Base-by-base conservation (phyloP, 257 asterid species). In the Voacanga thouarsii region DNA sequence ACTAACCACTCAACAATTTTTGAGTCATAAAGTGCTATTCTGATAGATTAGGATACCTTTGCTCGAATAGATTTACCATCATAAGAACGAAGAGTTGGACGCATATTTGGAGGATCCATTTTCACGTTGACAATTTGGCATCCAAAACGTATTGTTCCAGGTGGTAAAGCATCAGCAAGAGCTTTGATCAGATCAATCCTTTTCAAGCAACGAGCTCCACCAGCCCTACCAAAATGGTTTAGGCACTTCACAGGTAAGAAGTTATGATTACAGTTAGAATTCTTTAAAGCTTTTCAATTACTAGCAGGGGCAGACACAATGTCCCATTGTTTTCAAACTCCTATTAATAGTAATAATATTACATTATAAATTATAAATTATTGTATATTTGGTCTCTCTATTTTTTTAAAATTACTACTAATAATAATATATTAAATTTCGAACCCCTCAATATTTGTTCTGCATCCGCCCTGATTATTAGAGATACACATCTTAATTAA, bases 131-230 rank as follows among this genome's bases (percentile, higher is more conserved):
- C 80, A 74, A 81, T 72, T 51, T 74, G 78, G 33, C 64, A 79
- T 67, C 87, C 85, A 57, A 83, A 86, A 14, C 78, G 75, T 23
- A 86, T 60, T 5, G 84, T 74, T 63, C 77, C 76, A 6, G 72
- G 74, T 26, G 89, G 89, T 56, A 86, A 79, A 68, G 85, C 84
- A 76, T 81, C 74, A n/a, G n/a, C n/a, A 23, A 86, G 74, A 23
- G 82, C 77, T 19, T 83, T 78, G 10, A 86, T 59, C n/a, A 86
- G 82, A 45, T 83, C 89, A 24, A 72, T 49, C 81, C 89, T 83
- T 50, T 79, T 83, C 61, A 86, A 45, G 77, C 89, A 83, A 23
- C 87, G 87, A 77, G 61, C 65, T 76, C 83, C 89, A 7, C 85
- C 84, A 33, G 37, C 53, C 68, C 85, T 81, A 53, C 49, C 44